Conservation (phyloP, 139 green algal genomes). For the Chara braunii region DNA sequence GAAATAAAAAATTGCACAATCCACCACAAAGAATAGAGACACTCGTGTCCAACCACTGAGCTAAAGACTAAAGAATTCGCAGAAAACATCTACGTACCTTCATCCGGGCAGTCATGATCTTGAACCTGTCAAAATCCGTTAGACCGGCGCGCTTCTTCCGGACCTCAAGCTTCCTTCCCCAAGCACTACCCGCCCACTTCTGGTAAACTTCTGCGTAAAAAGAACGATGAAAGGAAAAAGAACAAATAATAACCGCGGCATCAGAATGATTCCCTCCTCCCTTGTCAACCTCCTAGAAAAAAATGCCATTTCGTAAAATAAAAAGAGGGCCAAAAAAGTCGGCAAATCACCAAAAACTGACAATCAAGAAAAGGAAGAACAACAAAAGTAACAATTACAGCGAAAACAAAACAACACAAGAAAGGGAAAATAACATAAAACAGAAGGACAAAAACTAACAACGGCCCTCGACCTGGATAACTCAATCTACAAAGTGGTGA, state of each 20-base stretch:
- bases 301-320: too few relatives aligned
- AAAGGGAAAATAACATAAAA: too few relatives aligned
- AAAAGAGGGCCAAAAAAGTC: neutral
- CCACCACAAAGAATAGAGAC: too few relatives aligned
- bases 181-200: conserved; percentile 77
- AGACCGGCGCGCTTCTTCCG: conserved; percentile 57
- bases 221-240: neutral
- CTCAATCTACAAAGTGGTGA: too few relatives aligned
- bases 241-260: neutral
- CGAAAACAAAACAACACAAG: too few relatives aligned
- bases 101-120: conserved; percentile 46
- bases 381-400: too few relatives aligned
- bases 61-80: neutral
- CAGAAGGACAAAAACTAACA: too few relatives aligned
- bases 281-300: too few relatives aligned
- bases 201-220: conserved; percentile 58
- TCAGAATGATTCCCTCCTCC: too few relatives aligned
- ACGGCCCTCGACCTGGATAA: too few relatives aligned
- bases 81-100: conserved; percentile 29
- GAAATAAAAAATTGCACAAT: neutral
- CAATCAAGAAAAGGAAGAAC: too few relatives aligned
- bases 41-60: neutral
- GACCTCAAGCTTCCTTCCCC: conserved; percentile 80
- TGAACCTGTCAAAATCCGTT: conserved; percentile 93
- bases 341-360: neutral